Percentiles rank a stretch among this genome's conserved stretches.
Evolutionary conservation across 2,329 filamentous ascomycete species (phyloP).

Genomic region (Phialophora expanda): DNA sequence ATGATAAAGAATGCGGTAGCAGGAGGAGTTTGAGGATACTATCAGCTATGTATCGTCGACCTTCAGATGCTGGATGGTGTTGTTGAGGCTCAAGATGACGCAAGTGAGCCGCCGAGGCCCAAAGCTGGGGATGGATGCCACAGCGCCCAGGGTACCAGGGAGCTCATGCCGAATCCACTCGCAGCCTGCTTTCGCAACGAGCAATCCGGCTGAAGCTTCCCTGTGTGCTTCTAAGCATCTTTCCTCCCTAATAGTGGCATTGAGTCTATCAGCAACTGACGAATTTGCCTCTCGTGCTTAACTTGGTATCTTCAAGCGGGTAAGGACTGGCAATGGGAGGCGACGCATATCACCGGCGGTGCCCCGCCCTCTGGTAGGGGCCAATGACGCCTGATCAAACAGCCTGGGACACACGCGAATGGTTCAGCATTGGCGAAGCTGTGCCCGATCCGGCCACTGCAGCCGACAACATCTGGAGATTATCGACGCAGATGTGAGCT

Average conservation of each 20-base stretch:
- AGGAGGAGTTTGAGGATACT: neutral
- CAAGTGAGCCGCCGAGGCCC: neutral
- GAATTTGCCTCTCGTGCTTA: neutral
- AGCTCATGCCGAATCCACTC: neutral
- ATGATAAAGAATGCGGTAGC: neutral
- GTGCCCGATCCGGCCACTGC: slow-evolving; percentile 17
- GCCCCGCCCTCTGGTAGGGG: neutral
- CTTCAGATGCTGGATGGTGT: neutral
- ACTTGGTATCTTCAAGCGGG: neutral
- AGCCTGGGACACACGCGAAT: neutral
- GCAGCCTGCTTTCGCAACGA: neutral
- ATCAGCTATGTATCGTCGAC: neutral
- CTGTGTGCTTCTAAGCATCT: neutral
- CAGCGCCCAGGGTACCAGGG: neutral
- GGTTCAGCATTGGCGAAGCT: slow-evolving; percentile 6
- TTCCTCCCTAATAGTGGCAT: neutral
- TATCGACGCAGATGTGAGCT: slow-evolving; percentile 19
- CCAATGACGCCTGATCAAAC: slow-evolving; percentile 11
- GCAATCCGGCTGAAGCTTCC: neutral
- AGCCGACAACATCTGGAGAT: slow-evolving; percentile 15
- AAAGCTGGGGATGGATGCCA: neutral
- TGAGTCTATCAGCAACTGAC: neutral
- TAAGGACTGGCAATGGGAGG: neutral
- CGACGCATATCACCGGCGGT: neutral
- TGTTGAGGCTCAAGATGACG: slow-evolving; percentile 11